Evolutionary conservation across 1,139 yeast species (phyloP), one percentile per base, ranked within the genome.

Genomic region (Wickerhamomyces sp.): DNA sequence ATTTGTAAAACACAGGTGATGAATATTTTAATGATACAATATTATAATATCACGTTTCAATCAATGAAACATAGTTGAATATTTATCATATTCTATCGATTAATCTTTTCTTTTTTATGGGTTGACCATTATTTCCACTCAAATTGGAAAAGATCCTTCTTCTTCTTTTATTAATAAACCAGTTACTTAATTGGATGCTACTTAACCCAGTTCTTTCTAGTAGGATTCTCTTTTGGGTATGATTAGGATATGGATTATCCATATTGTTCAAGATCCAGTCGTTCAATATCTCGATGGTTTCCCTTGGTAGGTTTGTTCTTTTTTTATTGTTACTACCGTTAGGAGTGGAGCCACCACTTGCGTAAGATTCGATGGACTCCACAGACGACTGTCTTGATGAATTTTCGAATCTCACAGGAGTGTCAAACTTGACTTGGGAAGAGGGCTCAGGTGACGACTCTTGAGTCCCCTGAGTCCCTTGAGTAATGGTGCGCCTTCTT

Each of bases 151-250:
- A 66, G 10, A 88, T 77, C 60, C 87, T 82, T 55, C 98, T 71
- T 57, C 97, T 73, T 58, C 98, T 75, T 22, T 96, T 97, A 61
- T 92, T 92, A 55, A 92, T 92, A 59, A 92, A 92, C 97, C 98
- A 92, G 61, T 92, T 92, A 48, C 94, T 81, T 46, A 92, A 73
- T 61, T 92, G 98, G 51, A 89, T 95, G 60, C 86, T 80, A 46
- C 90, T 85, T 55, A 92, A 73, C 1, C 97, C 96, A 0, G 98
- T 92, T 56, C 78, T 75, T 52, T 75, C 69, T 72, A 89, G 78
- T 49, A 92, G 70, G 52, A 83, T 85, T 48, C 78, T 73, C 65
- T 92, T 92, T 56, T 90, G 97, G 48, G 84, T 83, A 38, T 90
- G 86, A 46, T 89, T 86, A 6, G 98, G 98, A 60, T 90, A 90